Base-by-base conservation (phyloP, 2,329 filamentous ascomycete genomes). In the Fusarium udum region DNA sequence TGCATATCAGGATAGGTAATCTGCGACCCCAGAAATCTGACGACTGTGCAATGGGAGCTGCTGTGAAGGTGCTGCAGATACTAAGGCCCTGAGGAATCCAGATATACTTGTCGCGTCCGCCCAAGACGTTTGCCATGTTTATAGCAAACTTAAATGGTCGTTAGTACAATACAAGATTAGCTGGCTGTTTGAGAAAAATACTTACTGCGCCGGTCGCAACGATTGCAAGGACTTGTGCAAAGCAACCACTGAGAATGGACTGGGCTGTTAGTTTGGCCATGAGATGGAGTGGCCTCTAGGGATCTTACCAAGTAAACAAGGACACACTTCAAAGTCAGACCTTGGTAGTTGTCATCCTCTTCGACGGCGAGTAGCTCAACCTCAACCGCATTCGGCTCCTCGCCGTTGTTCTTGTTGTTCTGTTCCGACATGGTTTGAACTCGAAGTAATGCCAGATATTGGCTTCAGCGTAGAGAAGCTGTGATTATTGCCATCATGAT, bases 211-310 rank as follows among this genome's bases (percentile, higher is more conserved):
- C 22, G 22, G 39, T 42, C 6, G 39, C 39, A n/a, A 42, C 39
- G n/a, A 42, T 42, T 15, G 39, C 39, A 15, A 42, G 39, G 39
- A n/a, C 22, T 42, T 42, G 39, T n/a, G 39, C 39, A n/a, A 42
- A 42, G 39, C 22, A 42, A 10, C 39, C 39, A 42, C 39, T 42
- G 1, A 42, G 39, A n/a, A 42, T 42, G 22, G 39, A 42, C 39
- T n/a, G n/a, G n/a, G 10, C 15, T 24, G 40, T 43, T 43, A 24
- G 40, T 3, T 43, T 16, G 15, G 6, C 14, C 15, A 16, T 3
- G 6, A 16, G 40, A 43, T 16, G 3, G 15, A 16, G 15, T 16
- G 0, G 9, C 12, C 15, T 7, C 0, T 5, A 16, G 15, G 40
- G 3, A 14, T 43, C 40, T 16, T 24, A 43, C 40, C 40, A 43